Conservation (phyloP, 2,329 filamentous ascomycete species). For the Sclerotinia sclerotiorum region DNA sequence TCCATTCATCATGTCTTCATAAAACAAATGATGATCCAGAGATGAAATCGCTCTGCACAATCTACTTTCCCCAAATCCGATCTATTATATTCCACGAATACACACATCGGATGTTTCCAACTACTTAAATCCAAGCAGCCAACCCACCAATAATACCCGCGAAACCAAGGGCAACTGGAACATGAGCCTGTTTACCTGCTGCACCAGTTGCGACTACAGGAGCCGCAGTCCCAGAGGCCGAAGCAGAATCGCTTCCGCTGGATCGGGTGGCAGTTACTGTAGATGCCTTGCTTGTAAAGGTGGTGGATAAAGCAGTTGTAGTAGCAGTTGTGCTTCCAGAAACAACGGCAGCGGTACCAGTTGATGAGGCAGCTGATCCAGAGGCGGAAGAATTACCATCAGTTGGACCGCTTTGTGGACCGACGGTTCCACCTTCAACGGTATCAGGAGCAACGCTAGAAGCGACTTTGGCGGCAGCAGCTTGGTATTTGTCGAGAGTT, state of each 20-base stretch:
- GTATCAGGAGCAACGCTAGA: background rate
- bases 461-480: background rate
- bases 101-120: background rate
- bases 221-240: background rate
- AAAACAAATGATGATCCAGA: background rate
- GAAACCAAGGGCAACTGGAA: conserved; percentile 25
- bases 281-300: background rate
- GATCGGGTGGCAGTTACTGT: background rate
- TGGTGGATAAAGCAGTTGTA: conserved; percentile 4
- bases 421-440: background rate
- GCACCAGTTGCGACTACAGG: conserved; percentile 21
- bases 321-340: conserved; percentile 5
- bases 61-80: background rate
- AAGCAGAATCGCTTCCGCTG: background rate
- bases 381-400: too few species aligned
- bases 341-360: background rate
- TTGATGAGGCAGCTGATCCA: background rate
- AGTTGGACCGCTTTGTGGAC: background rate
- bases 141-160: conserved; percentile 29
- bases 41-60: background rate
- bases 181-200: conserved; percentile 21
- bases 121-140: conserved; percentile 29
- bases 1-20: background rate
- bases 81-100: background rate
- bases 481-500: conserved; percentile 10